Base-by-base conservation (phyloP, 1,139 yeast species). In the Pichiaceae sp. region DNA sequence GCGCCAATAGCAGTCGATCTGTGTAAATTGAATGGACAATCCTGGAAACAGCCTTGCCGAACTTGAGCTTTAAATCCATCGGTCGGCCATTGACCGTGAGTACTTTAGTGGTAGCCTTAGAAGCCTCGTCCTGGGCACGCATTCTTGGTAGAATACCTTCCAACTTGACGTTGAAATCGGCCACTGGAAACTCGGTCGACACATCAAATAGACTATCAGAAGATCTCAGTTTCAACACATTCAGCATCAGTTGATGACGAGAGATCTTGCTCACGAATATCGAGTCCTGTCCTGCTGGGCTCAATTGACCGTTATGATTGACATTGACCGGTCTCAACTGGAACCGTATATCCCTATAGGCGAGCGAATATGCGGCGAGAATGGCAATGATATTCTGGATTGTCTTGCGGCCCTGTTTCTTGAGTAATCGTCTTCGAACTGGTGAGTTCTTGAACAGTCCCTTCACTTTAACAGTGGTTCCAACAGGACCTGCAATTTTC, bases 51-150 rank as follows among this genome's bases (percentile, higher is more conserved):
- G 37, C 28, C 42, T 53, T 59, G 1, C 67, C 68, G 24, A 60
- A 43, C 3, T 41, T 47, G 5, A 59, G 41, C 0, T 48, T 39
- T 1, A 46, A 24, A 26, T 57, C 43, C 37, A 67, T 38, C 1
- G 59, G 53, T 30, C 70, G 52, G 9, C 46, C 41, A 38, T 67
- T 68, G 2, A 69, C 53, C 2, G 61, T 45, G 1, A 63, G 35
- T 9, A 57, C 45, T 35, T 47, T 57, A 1, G 39, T 27, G 14
- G 43, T 50, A 23, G 50, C 59, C 3, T 41, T 31, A 7, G 48
- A 40, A 1, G 43, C 39, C n/a, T 48, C 50, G 29, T 52, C 50
- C 17, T 48, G 46, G 3, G 56, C 58, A n/a, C 46, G 41, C 56
- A 53, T 54, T 14, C 38, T 52, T 1, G 67, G 67, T 5, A 62